A percentile compares a stretch with the other conserved stretches of the same genome.
Conservation (phyloP, 257 asterid genomes). For the Primulina eburnea region DNA sequence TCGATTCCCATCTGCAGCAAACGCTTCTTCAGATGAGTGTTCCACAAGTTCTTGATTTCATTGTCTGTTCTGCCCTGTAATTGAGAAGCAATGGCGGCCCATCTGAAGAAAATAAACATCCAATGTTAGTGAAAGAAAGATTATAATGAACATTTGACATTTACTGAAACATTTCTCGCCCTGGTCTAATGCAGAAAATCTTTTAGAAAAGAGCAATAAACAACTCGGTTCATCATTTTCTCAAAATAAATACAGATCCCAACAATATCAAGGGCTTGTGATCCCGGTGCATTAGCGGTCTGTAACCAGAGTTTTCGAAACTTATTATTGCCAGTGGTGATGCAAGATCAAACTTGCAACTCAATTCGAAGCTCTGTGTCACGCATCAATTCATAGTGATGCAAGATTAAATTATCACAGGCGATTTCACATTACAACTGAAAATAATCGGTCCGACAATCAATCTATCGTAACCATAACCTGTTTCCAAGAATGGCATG, state of each 20-base stretch:
- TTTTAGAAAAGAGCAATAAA: no score
- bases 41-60: constrained; percentile 95
- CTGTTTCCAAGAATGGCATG: constrained; percentile 97
- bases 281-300: no score
- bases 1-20: constrained; percentile 73
- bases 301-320: no score
- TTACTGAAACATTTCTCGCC: not conserved
- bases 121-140: not conserved
- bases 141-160: not conserved
- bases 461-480: constrained; percentile 28
- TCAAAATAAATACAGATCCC: no score
- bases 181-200: no score
- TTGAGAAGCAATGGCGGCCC: constrained; percentile 96
- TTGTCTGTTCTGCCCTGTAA: constrained; percentile 92
- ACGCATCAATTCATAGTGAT: not conserved
- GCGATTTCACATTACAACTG: not conserved
- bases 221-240: no score
- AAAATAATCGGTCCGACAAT: not conserved
- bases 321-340: not conserved
- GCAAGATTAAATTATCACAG: not conserved
- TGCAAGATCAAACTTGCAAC: not conserved
- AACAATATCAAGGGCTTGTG: no score
- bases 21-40: constrained; percentile 86
- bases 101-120: constrained; percentile 32
- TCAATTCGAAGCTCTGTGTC: no score